A percentile compares a stretch with the other conserved stretches of the same genome.
phyloP scores from a whole-genome alignment of 1,139 yeast genomes.

The Candida dubliniensis region DNA sequence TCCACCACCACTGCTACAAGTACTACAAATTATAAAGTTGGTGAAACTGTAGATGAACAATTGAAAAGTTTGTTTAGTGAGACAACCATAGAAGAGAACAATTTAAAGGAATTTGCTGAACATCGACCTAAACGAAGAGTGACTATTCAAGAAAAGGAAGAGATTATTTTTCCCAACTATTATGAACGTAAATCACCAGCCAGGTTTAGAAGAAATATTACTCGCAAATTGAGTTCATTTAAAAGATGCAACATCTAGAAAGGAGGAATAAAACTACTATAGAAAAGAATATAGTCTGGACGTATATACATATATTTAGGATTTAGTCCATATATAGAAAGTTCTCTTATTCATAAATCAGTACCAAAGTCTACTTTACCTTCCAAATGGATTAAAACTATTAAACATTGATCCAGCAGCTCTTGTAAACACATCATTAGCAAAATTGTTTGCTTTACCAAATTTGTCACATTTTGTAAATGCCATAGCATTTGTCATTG shows the following conservation, averaged over 20 bases:
- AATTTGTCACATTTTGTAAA: conserved; percentile 90
- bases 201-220: conserved; percentile 2
- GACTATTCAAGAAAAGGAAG: conserved; percentile 11
- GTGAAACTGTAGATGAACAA: conserved; percentile 1
- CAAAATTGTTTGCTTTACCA: conserved; percentile 66
- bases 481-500: conserved; percentile 82
- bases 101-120: background rate
- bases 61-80: conserved; percentile 7
- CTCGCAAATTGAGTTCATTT: conserved; percentile 12
- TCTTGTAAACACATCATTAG: conserved; percentile 49
- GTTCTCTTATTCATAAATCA: background rate
- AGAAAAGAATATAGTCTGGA: background rate
- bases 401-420: conserved; percentile 49
- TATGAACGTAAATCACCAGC: background rate
- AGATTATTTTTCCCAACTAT: conserved; percentile 8
- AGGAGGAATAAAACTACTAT: background rate
- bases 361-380: conserved; percentile 2
- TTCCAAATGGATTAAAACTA: conserved; percentile 50
- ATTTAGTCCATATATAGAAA: background rate
- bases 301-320: too few species aligned
- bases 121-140: conserved; percentile 10
- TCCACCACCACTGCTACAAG: background rate
- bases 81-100: conserved; percentile 3
- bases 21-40: background rate
- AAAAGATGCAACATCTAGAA: conserved; percentile 3